A percentile compares a stretch with the other conserved stretches of the same genome.
These are phyloP conservation scores for Crucihimalaya himalaica DNA, from an alignment of 345 rosid species.

Conservation along the genomic window DNA sequence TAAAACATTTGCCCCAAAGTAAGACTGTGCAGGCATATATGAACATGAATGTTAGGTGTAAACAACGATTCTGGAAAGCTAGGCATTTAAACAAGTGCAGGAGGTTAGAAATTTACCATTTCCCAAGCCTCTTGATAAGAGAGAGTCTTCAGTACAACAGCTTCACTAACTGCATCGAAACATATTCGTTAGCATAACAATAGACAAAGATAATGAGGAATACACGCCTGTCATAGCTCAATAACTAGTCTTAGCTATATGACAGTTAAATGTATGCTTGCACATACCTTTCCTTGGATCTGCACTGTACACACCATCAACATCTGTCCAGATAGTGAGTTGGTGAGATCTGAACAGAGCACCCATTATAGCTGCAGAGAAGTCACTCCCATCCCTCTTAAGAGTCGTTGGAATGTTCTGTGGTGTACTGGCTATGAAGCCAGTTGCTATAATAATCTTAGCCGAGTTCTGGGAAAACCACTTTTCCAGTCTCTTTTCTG, in stretches of 20 bases:
- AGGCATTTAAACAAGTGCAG: conserved; percentile 25
- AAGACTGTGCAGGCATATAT: conserved; percentile 68
- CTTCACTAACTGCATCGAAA: conserved; percentile 85
- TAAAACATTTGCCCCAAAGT: conserved; percentile 96
- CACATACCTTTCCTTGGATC: conserved; percentile 95
- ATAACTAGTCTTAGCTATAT: neutral
- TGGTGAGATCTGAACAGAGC: conserved; percentile 76
- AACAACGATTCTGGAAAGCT: neutral
- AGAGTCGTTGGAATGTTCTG: conserved; percentile 92
- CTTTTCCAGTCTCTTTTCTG: conserved; percentile 72
- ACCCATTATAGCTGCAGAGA: conserved; percentile 97
- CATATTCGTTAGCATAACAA: conserved; percentile 15
- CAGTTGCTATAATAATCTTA: conserved; percentile 77
- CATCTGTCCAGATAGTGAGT: conserved; percentile 98
- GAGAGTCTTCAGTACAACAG: conserved; percentile 74
- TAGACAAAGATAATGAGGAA: neutral
- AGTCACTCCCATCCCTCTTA: conserved; percentile 98
- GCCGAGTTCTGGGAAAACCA: conserved; percentile 75
- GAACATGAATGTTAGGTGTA: conserved; percentile 21
- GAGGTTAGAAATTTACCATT: conserved; percentile 62
- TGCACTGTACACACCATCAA: conserved; percentile 95
- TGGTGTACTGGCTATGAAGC: conserved; percentile 96
- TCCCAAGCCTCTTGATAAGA: conserved; percentile 99
- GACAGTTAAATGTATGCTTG: neutral
- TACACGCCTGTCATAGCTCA: neutral